Evolutionary conservation across 371 early-diverging fungal genomes (phyloP), one percentile per base, ranked within the genome.

Genomic region (Apophysomyces sp.): DNA sequence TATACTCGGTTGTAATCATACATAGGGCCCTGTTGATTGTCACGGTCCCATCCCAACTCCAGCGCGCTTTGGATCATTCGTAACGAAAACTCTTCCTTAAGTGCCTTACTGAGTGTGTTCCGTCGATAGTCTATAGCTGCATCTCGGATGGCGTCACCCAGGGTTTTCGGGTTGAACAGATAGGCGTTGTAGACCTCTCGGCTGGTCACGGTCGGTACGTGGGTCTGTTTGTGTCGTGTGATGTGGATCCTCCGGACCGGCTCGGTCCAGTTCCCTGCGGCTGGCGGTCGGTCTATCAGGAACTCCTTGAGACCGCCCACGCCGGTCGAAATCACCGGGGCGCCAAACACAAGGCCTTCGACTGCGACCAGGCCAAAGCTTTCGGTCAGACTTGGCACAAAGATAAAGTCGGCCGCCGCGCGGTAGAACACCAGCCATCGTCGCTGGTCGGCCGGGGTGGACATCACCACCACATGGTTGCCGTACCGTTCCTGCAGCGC

Each of bases 291-390:
- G 55, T 86, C 85, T 2, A 83, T 69, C 54, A 88, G 57, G 55
- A 86, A 85, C 41, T 88, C 88, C 3, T 67, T 66, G 9, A 86
- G 55, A 3, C 82, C 87, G 18, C 87, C 86, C 15, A 74, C 77
- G 21, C 86, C 85, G 0, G 83, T 80, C 0, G 85, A 85, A 31
- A 88, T 81, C 9, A 88, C 78, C 3, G 83, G 65, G 0, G 84
- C 71, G 9, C 89, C 89, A 76, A 86, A 86, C 32, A 84, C 62
- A 13, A 88, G 63, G 0, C 89, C 89, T 58, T 88, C 86, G 0
- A 76, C 89, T 7, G 89, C 89, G 8, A 85, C 77, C 7, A 86
- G 64, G 0, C 88, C 86, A 71, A 86, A 85, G 54, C 80, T 85
- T 58, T 86, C 86, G 0, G 86, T 86, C 52, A 78, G 24, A 18